Evolutionary conservation across 2,329 filamentous ascomycete species (phyloP), one percentile per base, ranked within the genome.

Genomic region (Cordyceps pruinosa): DNA sequence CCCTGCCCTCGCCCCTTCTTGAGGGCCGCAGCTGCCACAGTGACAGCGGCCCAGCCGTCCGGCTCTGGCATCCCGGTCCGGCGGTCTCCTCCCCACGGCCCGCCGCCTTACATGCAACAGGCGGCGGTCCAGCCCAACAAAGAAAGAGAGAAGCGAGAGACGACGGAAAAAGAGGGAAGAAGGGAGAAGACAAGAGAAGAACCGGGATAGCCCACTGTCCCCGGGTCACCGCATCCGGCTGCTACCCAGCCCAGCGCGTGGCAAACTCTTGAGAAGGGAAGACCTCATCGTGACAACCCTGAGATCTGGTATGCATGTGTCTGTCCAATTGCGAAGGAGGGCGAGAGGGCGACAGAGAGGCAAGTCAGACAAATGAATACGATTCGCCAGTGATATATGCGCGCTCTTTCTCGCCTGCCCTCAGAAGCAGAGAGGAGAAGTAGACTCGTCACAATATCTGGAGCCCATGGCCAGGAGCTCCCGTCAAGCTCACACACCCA

Each of bases 141-240:
- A 51, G 21, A 25, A 21, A 19, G n/a, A 28, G 30, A 23, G 47
- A 37, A 17, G 9, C 9, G n/a, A 30, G 25, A 47, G 12, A 25
- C 5, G 12, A 46, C 17, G 35, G 35, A 10, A 15, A 13, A 15
- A 35, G 34, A 13, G 34, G 13, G 13, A 15, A 35, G 34, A 35
- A 35, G 13, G 4, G 4, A 35, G 19, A 47, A 32, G 15, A 25
- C 21, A 25, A 25, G 13, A 47, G 21, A 47, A 47, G 23, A 47
- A 8, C 28, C n/a, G 21, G 46, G 15, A 15, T 5, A 42, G 39
- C 21, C 39, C 39, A 25, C 39, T 15, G 26, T 12, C 21, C 26
- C 39, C 50, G 50, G 37, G 50, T 25, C 50, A 53, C 39, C 26
- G 39, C 37, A 53, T 53, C 50, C 50, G 50, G 50, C 49, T 41